Conservation (phyloP, 108 stramenopile species). For the Skeletonema menzelii region DNA sequence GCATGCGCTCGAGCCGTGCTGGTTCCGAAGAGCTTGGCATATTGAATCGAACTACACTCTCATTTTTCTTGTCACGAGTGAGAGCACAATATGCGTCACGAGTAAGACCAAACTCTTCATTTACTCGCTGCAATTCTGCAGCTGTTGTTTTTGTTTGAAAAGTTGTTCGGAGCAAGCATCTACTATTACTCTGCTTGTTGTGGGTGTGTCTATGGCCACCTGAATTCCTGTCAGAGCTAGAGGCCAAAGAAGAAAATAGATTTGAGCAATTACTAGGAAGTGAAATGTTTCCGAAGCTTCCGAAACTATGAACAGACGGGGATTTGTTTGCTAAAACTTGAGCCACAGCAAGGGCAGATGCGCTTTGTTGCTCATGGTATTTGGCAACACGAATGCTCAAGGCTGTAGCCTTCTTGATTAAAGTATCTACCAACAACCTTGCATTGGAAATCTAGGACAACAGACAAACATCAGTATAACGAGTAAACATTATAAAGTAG, state of each 20-base stretch:
- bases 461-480: background rate
- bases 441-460: conserved; percentile 9
- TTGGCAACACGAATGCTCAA: conserved; percentile 9
- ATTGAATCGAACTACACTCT: background rate
- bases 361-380: background rate
- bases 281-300: background rate
- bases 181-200: background rate
- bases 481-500: background rate
- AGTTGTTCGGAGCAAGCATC: background rate
- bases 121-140: background rate
- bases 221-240: background rate
- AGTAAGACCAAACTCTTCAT: background rate
- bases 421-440: conserved; percentile 8
- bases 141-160: background rate
- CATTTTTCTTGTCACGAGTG: background rate
- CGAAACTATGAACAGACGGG: background rate
- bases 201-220: background rate
- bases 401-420: conserved; percentile 13
- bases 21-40: background rate
- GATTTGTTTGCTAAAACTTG: background rate
- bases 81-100: background rate
- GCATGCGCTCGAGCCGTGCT: background rate
- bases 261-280: background rate
- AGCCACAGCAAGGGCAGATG: background rate
- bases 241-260: background rate